A percentile compares a stretch with the other conserved stretches of the same genome.
These are phyloP conservation scores for Epichloe hybrida DNA, from an alignment of 2,329 filamentous ascomycete genomes.

Conservation along the genomic window DNA sequence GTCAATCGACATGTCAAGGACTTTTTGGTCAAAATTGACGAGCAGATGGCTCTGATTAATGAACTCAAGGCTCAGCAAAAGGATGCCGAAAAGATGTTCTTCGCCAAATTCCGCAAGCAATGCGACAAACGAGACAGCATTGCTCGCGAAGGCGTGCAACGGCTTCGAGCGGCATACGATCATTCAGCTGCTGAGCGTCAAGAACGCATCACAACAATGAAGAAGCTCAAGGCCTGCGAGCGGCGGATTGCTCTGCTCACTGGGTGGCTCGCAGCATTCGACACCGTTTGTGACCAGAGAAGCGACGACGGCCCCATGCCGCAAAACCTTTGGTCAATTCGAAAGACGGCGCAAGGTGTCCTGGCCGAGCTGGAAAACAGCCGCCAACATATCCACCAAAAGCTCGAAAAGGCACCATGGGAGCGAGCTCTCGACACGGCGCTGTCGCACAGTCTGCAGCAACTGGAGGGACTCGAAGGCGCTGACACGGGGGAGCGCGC, in stretches of 20 bases:
- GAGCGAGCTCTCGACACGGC: constrained; percentile 78
- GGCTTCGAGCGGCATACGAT: constrained; percentile 74
- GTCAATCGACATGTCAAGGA: constrained; percentile 99
- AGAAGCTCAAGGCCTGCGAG: constrained; percentile 70
- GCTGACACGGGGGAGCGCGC: constrained; percentile 49
- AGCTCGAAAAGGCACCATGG: constrained; percentile 70
- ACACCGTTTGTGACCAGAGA: constrained; percentile 60
- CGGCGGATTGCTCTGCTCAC: constrained; percentile 76
- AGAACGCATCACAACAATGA: constrained; percentile 68
- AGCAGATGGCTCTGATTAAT: constrained; percentile 94
- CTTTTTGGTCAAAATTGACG: constrained; percentile 97
- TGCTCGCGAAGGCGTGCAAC: constrained; percentile 62
- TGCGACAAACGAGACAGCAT: constrained; percentile 69
- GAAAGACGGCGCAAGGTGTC: constrained; percentile 80
- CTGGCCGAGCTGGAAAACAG: constrained; percentile 80
- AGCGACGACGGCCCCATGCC: constrained; percentile 43
- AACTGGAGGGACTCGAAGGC: constrained; percentile 47
- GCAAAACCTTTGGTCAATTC: constrained; percentile 56
- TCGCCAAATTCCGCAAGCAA: constrained; percentile 83
- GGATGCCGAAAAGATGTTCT: constrained; percentile 69
- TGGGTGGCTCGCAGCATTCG: constrained; percentile 86
- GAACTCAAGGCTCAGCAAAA: constrained; percentile 89
- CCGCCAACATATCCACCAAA: constrained; percentile 79
- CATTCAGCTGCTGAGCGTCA: constrained; percentile 64
- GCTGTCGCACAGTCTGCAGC: constrained; percentile 68